Evolutionary conservation across 2,329 filamentous ascomycete species (phyloP), one percentile per base, ranked within the genome.

Genomic region (Penicillium oxalicum): DNA sequence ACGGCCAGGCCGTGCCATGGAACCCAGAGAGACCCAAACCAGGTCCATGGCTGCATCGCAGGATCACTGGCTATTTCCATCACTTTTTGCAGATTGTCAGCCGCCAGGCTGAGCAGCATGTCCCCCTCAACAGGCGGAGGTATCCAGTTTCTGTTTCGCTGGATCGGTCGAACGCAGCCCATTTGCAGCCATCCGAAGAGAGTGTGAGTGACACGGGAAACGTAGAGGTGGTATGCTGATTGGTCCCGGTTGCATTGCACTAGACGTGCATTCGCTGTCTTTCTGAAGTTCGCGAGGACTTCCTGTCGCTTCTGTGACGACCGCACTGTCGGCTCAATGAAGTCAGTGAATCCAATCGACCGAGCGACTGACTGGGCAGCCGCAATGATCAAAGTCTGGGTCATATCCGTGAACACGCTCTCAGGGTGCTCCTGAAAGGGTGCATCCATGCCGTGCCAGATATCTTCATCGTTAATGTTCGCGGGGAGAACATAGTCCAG

Each of bases 1-100:
- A 67, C 62, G 4, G 62, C 62, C 4, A 67, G 54, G 2, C 54
- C 60, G 36, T 67, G 65, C 65, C 65, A 67, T 0, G 63, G 65
- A 24, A 63, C 59, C 54, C 63, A 67, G 24, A 64, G 42, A 4
- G 52, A 54, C 2, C 54, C 55, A 26, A 61, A 57, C 64, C 64
- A 67, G n/a, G 44, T 49, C 61, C 61, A 67, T 4, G 52, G 44
- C 6, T 41, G 24, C 12, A 50, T 51, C 4, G 52, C 52, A 6
- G 58, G 60, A 37, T 67, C 56, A 24, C 33, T 48, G 35, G 54
- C 52, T n/a, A 54, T 42, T 28, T 58, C 49, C 6, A 60, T 51
- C 2, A 54, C 36, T n/a, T 44, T 53, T 12, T 55, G 44, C 6
- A 67, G 52, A 12, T 63, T 56, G 32, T 60, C 53, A 2, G 58